phyloP scores from a whole-genome alignment of 129 eudicot species.

The Chrysanthemum makinoi region DNA sequence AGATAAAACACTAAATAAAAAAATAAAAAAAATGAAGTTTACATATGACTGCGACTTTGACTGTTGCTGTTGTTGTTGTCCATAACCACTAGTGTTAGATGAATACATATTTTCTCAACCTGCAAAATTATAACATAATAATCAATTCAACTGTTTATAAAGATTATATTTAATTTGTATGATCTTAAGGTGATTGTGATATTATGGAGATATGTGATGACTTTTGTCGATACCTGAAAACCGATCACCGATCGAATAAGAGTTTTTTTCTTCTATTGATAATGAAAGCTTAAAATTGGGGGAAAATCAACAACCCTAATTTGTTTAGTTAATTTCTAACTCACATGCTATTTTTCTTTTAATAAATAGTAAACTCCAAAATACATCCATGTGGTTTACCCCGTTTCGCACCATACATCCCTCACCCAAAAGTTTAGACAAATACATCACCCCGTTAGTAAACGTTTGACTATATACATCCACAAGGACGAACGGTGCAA shows the following conservation, averaged over 20 bases:
- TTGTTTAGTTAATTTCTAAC: neutral
- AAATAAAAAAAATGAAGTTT: constrained; percentile 3
- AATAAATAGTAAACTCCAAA: no score
- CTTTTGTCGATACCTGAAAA: no score
- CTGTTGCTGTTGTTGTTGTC: constrained; percentile 48
- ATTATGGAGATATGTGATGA: neutral
- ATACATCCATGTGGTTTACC: no score
- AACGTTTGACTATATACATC: no score
- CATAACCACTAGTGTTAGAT: constrained; percentile 55
- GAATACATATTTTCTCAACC: constrained; percentile 53
- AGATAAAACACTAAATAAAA: neutral
- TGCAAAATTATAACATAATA: neutral
- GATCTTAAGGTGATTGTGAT: neutral
- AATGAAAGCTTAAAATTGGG: constrained; percentile 3
- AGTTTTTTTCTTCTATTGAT: neutral
- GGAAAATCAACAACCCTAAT: constrained; percentile 19
- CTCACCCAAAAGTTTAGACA: no score
- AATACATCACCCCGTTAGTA: no score
- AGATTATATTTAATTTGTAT: neutral
- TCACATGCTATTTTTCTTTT: no score
- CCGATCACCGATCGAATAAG: constrained; percentile 7
- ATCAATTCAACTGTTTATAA: neutral
- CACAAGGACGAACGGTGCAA: no score
- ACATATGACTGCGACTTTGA: constrained; percentile 51
- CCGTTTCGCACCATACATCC: no score